A percentile compares a stretch with the other conserved stretches of the same genome.
Evolutionary conservation across 306 rosid genomes (phyloP).

Genomic region (Rubus parviflorus): DNA sequence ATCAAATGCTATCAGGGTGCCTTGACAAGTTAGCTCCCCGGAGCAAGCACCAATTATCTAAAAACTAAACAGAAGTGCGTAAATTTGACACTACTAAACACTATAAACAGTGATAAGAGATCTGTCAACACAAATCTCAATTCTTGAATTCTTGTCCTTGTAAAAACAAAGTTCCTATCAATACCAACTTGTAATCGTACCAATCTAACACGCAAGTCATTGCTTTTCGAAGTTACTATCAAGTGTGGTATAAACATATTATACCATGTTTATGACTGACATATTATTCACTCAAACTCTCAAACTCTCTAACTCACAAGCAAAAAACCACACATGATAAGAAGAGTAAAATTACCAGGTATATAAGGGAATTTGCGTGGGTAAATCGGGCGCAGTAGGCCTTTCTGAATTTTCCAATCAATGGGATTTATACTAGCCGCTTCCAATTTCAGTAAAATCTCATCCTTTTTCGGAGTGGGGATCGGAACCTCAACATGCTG

Average conservation of each 20-base stretch:
- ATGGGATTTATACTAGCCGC: constrained; percentile 70
- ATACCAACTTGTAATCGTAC: not conserved
- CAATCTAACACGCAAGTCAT: not conserved
- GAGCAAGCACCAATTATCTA: not conserved
- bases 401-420: constrained; percentile 82
- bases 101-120: not conserved
- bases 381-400: constrained; percentile 51
- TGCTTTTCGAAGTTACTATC: not conserved
- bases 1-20: not conserved
- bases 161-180: not conserved
- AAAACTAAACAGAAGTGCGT: not conserved
- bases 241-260: not conserved
- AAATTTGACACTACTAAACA: not conserved
- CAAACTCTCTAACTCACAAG: not conserved
- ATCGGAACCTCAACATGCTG: constrained; percentile 66
- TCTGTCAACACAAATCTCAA: not conserved
- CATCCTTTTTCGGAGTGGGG: constrained; percentile 59
- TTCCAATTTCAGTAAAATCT: constrained; percentile 68
- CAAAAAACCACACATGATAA: not conserved
- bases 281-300: not conserved
- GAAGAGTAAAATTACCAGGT: constrained; percentile 49
- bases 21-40: not conserved
- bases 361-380: constrained; percentile 67
- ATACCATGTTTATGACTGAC: not conserved
- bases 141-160: not conserved